Evolutionary conservation across 1,284 basidiomycete species (phyloP), one percentile per base, ranked within the genome.

Genomic region (Pseudomicrostroma phylloplanum): DNA sequence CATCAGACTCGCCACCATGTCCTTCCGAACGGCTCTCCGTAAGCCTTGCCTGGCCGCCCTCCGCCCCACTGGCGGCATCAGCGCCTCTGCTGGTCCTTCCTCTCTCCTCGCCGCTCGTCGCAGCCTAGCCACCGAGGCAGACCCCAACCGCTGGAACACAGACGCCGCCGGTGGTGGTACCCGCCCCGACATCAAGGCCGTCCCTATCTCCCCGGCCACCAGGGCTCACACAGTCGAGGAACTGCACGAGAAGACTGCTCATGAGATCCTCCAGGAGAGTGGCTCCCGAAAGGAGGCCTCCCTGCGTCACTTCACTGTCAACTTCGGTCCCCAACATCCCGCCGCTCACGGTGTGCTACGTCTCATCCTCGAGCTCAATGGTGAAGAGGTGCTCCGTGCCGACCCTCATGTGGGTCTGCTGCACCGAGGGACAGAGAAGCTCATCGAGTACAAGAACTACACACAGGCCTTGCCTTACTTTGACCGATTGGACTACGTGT

Each of bases 381-480:
- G 94, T 69, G 94, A 99, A 72, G 83, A 84, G 67, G 77, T 81
- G 64, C 72, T 78, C 30, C 70, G 76, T 56, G 60, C 64, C 11
- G 70, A 71, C 46, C 92, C 89, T 26, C 94, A 98, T 77, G 88
- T 98, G 74, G 96, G 94, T 67, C 85, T 99, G 48, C 85, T 99
- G 64, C 94, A 98, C 82, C 88, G 96, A 75, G 94, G 93, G 43
- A 98, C 94, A 19, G 94, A 98, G 81, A 98, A 98, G 82, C 85
- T 99, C 61, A 98, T 97, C 76, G 94, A 98, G 82, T 96, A 94
- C 86, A 99, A 99, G 84, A 97, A 89, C 11, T 98, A 97, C 81
- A 91, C 88, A 15, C 96, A 97, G 83, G 94, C 94, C 1, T 83
- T 96, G n/a, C 96, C 94, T 1, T 97, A 98, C 83, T 98, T 98